These are phyloP conservation scores for Pseudocercospora macadamiae DNA, from an alignment of 2,329 filamentous ascomycete species.

Conservation along the genomic window DNA sequence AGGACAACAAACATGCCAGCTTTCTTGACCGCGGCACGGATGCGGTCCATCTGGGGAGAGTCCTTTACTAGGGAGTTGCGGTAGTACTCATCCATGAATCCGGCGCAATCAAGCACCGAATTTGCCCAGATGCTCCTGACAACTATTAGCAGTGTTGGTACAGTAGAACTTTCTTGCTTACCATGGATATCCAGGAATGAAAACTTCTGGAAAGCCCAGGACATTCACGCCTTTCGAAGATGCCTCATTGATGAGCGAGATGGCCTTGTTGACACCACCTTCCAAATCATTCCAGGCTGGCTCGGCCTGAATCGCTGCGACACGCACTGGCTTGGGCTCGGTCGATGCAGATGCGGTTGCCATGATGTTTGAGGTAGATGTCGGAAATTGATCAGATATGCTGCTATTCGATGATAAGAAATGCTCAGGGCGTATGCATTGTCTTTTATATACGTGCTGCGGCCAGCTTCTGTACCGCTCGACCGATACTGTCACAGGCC, in stretches of 20 bases:
- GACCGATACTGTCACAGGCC: no score
- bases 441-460: not conserved
- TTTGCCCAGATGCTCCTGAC: constrained; percentile 48
- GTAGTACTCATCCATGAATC: constrained; percentile 49
- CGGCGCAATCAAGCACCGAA: constrained; percentile 36
- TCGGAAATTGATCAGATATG: not conserved
- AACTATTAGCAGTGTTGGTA: constrained; percentile 59
- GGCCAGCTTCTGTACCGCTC: not conserved
- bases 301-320: constrained; percentile 17
- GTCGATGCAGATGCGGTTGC: not conserved
- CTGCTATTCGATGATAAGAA: not conserved
- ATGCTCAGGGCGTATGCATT: no score
- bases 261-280: constrained; percentile 48
- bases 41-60: constrained; percentile 58
- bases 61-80: constrained; percentile 55
- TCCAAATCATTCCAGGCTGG: constrained; percentile 37
- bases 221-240: constrained; percentile 55
- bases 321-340: constrained; percentile 9
- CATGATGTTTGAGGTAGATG: not conserved
- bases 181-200: constrained; percentile 20
- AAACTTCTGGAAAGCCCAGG: constrained; percentile 59
- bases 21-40: constrained; percentile 52
- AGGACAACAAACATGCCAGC: constrained; percentile 57
- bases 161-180: constrained; percentile 30
- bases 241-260: constrained; percentile 57